These are phyloP conservation scores for Solioccasus polychromus DNA, from an alignment of 768 basidiomycete genomes.

Conservation along the genomic window DNA sequence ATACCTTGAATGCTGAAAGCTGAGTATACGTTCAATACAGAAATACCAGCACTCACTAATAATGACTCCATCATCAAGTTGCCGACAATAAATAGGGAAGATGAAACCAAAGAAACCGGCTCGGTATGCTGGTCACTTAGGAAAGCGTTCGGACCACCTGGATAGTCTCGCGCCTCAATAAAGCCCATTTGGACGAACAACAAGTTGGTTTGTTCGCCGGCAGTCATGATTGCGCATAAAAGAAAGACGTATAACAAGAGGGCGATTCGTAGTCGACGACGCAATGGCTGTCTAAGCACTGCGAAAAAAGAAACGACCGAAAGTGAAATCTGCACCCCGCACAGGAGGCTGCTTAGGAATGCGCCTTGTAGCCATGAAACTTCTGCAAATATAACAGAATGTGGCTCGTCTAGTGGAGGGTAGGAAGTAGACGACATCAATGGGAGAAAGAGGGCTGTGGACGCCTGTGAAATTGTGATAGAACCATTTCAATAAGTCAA, in stretches of 20 bases:
- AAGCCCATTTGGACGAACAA: constrained; percentile 18
- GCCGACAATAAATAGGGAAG: constrained; percentile 12
- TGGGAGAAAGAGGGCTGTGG: background rate
- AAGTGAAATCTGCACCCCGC: constrained; percentile 18
- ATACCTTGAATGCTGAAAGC: constrained; percentile 12
- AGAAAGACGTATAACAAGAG: constrained; percentile 13
- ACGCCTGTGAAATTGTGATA: constrained; percentile 6
- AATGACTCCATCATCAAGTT: constrained; percentile 24
- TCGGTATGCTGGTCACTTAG: background rate
- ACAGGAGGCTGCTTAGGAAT: constrained; percentile 19
- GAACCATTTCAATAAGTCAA: constrained; percentile 1
- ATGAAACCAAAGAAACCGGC: constrained; percentile 5
- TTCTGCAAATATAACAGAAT: background rate
- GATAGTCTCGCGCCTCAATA: constrained; percentile 6
- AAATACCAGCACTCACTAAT: constrained; percentile 12
- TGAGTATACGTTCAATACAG: background rate
- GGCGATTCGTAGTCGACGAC: constrained; percentile 9
- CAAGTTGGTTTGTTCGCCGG: constrained; percentile 11
- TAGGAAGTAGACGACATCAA: constrained; percentile 9
- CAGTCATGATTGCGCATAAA: constrained; percentile 14
- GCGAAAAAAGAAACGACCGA: constrained; percentile 19
- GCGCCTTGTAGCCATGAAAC: constrained; percentile 22
- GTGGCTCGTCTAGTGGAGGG: constrained; percentile 1
- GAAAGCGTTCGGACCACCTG: constrained; percentile 14
- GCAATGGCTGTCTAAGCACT: constrained; percentile 12